Conservation (phyloP, 106 monocot species). For the Dioscorea zingiberensis region DNA sequence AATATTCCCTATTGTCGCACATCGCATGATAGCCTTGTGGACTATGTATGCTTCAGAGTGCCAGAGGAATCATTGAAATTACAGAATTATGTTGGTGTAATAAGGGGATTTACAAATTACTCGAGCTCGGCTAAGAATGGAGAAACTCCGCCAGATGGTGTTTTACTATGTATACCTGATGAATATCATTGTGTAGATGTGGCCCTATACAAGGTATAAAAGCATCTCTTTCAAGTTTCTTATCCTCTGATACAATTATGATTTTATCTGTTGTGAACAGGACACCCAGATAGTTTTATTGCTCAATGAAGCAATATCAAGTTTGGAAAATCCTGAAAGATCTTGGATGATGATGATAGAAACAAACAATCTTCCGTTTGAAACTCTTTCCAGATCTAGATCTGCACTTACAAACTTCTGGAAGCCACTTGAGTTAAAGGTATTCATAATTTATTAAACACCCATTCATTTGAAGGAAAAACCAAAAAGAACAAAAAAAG, state of each 20-base stretch:
- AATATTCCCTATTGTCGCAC: constrained; percentile 4
- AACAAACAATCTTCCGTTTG: constrained; percentile 45
- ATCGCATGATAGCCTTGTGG: constrained; percentile 26
- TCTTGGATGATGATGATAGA: constrained; percentile 84
- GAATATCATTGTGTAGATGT: constrained; percentile 73
- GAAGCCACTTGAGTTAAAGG: constrained; percentile 56
- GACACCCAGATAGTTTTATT: constrained; percentile 74
- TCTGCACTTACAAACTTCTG: constrained; percentile 25
- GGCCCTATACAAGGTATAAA: constrained; percentile 75
- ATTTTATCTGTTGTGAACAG: constrained; percentile 34
- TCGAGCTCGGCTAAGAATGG: constrained; percentile 12
- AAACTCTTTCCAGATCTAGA: constrained; percentile 33
- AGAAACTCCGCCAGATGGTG: constrained; percentile 28
- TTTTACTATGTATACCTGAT: constrained; percentile 61
- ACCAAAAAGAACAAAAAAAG: not conserved
- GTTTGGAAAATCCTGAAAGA: constrained; percentile 40
- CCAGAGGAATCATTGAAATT: constrained; percentile 50
- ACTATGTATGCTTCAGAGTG: constrained; percentile 76
- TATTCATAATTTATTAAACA: constrained; percentile 13
- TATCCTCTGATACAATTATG: not conserved
- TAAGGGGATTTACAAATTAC: constrained; percentile 45
- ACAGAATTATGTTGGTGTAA: constrained; percentile 57
- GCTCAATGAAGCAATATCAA: constrained; percentile 50
- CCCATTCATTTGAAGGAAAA: not conserved
- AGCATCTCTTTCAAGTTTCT: not conserved